phyloP scores from a whole-genome alignment of 768 basidiomycete species.

The Pleurotus eryngii region DNA sequence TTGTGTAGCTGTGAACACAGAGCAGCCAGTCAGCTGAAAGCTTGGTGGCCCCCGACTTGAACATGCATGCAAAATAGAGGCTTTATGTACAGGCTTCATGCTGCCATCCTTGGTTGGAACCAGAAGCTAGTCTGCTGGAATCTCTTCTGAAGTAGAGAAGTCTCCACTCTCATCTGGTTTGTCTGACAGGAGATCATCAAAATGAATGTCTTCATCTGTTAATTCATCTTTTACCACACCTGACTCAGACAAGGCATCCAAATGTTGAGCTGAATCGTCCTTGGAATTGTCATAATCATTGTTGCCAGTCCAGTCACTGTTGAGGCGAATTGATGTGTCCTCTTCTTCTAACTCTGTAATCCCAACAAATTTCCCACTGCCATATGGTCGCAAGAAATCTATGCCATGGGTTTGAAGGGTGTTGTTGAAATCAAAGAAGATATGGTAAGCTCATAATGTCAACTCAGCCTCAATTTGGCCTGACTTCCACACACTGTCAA shows the following conservation, averaged over 20 bases:
- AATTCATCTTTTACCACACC: background rate
- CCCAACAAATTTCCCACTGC: background rate
- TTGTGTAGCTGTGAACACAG: background rate
- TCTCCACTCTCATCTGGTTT: background rate
- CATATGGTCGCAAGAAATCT: background rate
- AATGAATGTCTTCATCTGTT: background rate
- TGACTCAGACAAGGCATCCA: no score
- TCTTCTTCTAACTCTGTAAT: background rate
- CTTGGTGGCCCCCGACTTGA: background rate
- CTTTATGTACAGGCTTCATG: background rate
- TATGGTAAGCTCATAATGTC: background rate
- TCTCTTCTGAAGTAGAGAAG: background rate
- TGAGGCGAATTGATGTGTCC: no score
- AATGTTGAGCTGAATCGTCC: no score
- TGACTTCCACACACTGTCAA: background rate
- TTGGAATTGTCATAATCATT: no score
- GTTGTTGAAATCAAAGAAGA: background rate
- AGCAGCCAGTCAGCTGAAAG: background rate
- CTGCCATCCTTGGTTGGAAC: background rate
- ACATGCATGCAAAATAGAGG: background rate
- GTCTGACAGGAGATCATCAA: background rate
- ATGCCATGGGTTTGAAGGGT: background rate
- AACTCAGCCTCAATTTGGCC: background rate
- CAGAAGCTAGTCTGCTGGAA: background rate
- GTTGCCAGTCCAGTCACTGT: no score